phyloP scores from a whole-genome alignment of 1,284 basidiomycete species.

The Wallemia ichthyophaga region DNA sequence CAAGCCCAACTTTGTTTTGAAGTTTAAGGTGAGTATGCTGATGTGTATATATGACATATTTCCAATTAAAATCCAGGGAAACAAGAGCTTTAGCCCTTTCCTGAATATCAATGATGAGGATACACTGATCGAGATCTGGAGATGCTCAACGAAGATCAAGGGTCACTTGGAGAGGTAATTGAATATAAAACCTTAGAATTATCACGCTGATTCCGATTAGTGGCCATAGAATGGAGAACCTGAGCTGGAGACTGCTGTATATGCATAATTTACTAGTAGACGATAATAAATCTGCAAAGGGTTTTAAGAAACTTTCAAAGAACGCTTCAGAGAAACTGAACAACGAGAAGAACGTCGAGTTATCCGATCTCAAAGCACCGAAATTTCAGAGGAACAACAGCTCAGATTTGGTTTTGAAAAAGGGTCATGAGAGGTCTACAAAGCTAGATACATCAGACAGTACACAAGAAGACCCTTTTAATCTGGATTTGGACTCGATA shows the following conservation, averaged over 20 bases:
- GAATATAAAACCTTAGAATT: neutral
- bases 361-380: neutral
- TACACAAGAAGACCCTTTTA: neutral
- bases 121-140: neutral
- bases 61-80: neutral
- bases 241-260: neutral
- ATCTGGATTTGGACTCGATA: neutral
- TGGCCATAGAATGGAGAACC: neutral
- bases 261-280: neutral
- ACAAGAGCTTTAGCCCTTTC: neutral
- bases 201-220: neutral
- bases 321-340: neutral
- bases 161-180: neutral
- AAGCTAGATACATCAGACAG: neutral
- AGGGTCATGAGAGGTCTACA: neutral
- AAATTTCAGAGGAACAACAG: neutral
- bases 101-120: neutral
- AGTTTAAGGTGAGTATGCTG: neutral
- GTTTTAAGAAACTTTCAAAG: neutral
- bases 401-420: neutral
- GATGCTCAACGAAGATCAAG: neutral
- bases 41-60: neutral
- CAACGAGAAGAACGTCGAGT: neutral
- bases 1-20: neutral
- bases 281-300: neutral